Base-by-base conservation (phyloP, 1,284 basidiomycete species). In the Cryptococcus hybrid region DNA sequence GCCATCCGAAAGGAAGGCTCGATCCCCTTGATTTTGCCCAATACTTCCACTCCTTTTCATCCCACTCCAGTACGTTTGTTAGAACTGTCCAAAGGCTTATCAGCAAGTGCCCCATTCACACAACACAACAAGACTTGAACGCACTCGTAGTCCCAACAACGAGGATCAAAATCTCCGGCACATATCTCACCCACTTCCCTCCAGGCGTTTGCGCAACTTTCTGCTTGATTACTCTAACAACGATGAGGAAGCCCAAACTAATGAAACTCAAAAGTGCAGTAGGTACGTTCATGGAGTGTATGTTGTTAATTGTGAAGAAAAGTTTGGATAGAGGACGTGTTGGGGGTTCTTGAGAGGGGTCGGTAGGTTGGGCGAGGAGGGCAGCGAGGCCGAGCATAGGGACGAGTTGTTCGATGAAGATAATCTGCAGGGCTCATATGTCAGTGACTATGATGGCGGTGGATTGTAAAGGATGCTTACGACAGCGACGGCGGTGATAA, bases 141-240 rank as follows among this genome's bases (percentile, higher is more conserved):
- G 40, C 70, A 92, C 91, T 67, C 1, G 90, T 95, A 0, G 89
- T 88, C 1, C 84, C 75, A 3, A 91, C 83, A 3, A 95, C 92
- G 15, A 86, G 83, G 5, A 88, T 64, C 49, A 89, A 79, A 34
- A 96, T 91, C 73, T 97, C 93, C 0, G 93, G 92, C 13, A 96
- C 68, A 15, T 87, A 87, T 65, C 88, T 85, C 43, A 92, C 85
- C 73, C 81, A 85, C 82, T 82, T 82, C 82, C 63, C 83, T 24
- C 73, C 72, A 7, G 72, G 73, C 40, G 65, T 54, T 55, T 65
- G 58, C 9, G 62, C 57, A 80, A 69, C 78, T 80, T 69, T 81
- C 44, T 86, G 80, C 55, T 84, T 84, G 52, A 75, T 46, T 1
- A 77, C 57, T 47, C 78, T 69, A 4, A 87, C 70, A 9, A 81